These are phyloP conservation scores for Ophiostoma quercus DNA, from an alignment of 2,329 filamentous ascomycete genomes.

Conservation along the genomic window DNA sequence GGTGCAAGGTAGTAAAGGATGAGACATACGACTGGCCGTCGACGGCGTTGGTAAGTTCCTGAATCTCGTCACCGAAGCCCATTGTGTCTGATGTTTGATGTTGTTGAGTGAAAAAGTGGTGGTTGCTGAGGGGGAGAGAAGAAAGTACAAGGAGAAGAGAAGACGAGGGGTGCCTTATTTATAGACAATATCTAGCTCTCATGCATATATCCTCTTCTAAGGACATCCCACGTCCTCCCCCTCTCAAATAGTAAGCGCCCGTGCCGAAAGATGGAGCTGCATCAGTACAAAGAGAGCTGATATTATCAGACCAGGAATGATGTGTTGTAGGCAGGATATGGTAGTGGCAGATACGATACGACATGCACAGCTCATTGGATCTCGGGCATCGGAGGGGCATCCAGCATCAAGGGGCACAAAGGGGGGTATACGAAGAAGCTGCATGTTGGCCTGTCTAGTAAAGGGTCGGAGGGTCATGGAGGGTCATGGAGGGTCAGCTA, in stretches of 20 bases:
- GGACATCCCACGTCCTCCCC: neutral
- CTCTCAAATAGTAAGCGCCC: neutral
- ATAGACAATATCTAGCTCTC: neutral
- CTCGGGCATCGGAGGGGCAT: neutral
- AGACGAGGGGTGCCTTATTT: neutral
- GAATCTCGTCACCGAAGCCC: conserved; percentile 32
- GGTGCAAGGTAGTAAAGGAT: neutral
- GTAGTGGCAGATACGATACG: neutral
- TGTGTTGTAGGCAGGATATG: neutral
- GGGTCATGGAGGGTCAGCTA: neutral
- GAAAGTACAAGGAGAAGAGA: neutral
- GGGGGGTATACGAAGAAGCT: neutral
- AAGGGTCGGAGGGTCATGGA: neutral
- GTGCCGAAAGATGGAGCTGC: neutral
- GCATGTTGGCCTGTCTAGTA: neutral
- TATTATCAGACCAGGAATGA: neutral
- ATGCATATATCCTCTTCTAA: neutral
- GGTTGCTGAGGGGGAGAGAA: neutral
- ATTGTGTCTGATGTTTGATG: conserved; percentile 23
- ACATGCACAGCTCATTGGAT: neutral
- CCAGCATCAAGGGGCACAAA: neutral
- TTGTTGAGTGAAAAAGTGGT: neutral
- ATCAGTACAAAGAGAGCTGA: neutral
- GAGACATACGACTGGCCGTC: conserved; percentile 32
- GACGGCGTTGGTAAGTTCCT: conserved; percentile 32